Evolutionary conservation across 1,284 basidiomycete species (phyloP), one percentile per base, ranked within the genome.

Genomic region (Irpex sp.): DNA sequence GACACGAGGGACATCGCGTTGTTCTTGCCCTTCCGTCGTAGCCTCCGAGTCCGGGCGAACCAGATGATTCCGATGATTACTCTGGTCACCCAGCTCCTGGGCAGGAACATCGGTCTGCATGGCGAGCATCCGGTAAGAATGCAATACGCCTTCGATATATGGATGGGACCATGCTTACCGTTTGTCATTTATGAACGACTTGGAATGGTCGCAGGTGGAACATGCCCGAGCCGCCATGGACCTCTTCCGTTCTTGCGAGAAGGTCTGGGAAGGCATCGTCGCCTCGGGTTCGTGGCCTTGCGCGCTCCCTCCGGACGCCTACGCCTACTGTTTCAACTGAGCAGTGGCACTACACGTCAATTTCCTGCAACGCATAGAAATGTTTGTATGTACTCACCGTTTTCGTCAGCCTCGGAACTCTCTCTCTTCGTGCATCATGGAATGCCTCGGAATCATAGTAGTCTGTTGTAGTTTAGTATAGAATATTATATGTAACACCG

Each of bases 1-100:
- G 72, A 82, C 64, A 87, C 84, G 3, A 79, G 85, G 31, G 85
- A 87, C 66, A 75, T 83, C 35, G 85, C 82, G 4, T 72, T 85
- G 31, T 88, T 82, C 71, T 73, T 81, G 49, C 83, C 85, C 13
- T 78, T 87, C 63, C 78, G 83, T 33, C 78, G 77, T 61, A 78
- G 76, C 39, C 74, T 86, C 4, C 76, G 76, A 43, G 78, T 74
- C 57, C 76, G 73, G 63, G 62, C 73, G 13, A 68, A 66, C 57
- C 69, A 68, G 15, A 70, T 79, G 35, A 70, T 84, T 15, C 77
- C 79, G 13, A 74, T 88, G 50, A 68, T 71, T 37, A 77, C 76
- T 4, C 78, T 88, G 8, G 78, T 85, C 35, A 75, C 79, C 50
- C 69, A 76, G 26, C 79, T 86, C 68, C 82, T 88, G 82, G 80